Conservation (phyloP, 2,329 filamentous ascomycete genomes). For the Neonectria sp. region DNA sequence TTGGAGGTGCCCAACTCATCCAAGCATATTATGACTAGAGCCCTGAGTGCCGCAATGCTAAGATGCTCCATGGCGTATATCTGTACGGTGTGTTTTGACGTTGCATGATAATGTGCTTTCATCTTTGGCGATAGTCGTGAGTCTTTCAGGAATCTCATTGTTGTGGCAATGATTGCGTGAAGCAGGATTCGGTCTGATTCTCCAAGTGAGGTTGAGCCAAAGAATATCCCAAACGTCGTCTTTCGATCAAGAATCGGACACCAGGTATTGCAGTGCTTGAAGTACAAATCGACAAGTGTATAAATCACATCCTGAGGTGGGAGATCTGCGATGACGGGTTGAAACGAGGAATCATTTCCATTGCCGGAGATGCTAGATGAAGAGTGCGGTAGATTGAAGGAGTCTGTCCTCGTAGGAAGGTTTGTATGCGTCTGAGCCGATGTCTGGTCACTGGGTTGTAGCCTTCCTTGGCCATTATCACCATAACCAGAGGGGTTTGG, state of each 20-base stretch:
- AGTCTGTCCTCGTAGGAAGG: too few species aligned
- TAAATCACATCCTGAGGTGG: conserved; percentile 74
- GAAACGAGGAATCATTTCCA: conserved; percentile 34
- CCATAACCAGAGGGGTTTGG: too few species aligned
- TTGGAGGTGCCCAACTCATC: conserved; percentile 61
- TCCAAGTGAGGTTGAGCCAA: conserved; percentile 56
- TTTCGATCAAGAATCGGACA: conserved; percentile 62
- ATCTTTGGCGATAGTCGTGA: conserved; percentile 55
- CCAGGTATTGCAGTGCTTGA: conserved; percentile 76
- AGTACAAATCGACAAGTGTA: conserved; percentile 72
- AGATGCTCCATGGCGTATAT: conserved; percentile 60
- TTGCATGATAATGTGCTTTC: conserved; percentile 56
- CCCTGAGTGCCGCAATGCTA: conserved; percentile 56
- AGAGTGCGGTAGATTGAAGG: too few species aligned
- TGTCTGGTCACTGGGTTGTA: too few species aligned
- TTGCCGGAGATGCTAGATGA: too few species aligned
- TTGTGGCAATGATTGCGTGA: conserved; percentile 61
- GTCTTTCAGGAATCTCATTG: conserved; percentile 59
- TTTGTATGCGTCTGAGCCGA: too few species aligned
- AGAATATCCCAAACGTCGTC: conserved; percentile 57
- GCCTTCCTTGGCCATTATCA: too few species aligned
- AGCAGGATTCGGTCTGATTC: conserved; percentile 59
- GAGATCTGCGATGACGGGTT: conserved; percentile 63
- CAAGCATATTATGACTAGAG: conserved; percentile 58
- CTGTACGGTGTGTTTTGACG: conserved; percentile 58